Percentiles rank a stretch among this genome's conserved stretches.
phyloP scores from a whole-genome alignment of 495 filamentous ascomycete species.

The Beverwykella pulmonaria region DNA sequence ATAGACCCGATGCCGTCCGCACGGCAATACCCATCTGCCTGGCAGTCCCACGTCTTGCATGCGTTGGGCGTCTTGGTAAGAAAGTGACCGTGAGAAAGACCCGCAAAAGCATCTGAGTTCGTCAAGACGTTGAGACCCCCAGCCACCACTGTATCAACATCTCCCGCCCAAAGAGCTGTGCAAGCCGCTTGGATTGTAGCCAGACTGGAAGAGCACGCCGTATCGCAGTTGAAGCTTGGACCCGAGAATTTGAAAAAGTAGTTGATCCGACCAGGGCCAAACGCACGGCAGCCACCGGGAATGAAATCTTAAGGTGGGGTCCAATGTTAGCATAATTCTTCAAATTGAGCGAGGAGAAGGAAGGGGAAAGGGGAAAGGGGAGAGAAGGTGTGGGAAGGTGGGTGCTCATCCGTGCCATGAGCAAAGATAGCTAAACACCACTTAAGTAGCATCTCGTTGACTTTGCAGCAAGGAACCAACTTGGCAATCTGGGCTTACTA shows the following conservation, averaged over 20 bases:
- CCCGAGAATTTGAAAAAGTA: conserved; percentile 49
- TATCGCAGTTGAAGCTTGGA: conserved; percentile 36
- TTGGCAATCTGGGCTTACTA: too few relatives aligned
- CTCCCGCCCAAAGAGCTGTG: conserved; percentile 29
- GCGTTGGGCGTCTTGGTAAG: conserved; percentile 32
- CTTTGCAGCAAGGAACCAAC: too few relatives aligned
- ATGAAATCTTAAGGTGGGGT: too few relatives aligned
- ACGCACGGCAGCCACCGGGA: conserved; percentile 47
- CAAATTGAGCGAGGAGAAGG: too few relatives aligned
- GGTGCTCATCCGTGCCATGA: too few relatives aligned
- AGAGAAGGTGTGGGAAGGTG: too few relatives aligned
- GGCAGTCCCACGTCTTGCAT: conserved; percentile 39
- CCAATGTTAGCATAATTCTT: too few relatives aligned
- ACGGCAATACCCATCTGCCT: conserved; percentile 41
- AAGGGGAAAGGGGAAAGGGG: too few relatives aligned
- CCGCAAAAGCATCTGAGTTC: conserved; percentile 36
- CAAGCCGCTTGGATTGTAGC: conserved; percentile 38
- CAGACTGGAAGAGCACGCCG: conserved; percentile 39
- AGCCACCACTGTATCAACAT: conserved; percentile 35
- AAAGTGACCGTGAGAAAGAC: conserved; percentile 37
- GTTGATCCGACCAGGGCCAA: conserved; percentile 50
- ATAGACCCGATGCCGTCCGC: conserved; percentile 52
- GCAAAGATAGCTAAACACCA: too few relatives aligned
- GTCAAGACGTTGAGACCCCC: conserved; percentile 42
- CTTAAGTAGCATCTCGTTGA: too few relatives aligned